phyloP scores from a whole-genome alignment of 768 basidiomycete genomes.

The Russula emetica region DNA sequence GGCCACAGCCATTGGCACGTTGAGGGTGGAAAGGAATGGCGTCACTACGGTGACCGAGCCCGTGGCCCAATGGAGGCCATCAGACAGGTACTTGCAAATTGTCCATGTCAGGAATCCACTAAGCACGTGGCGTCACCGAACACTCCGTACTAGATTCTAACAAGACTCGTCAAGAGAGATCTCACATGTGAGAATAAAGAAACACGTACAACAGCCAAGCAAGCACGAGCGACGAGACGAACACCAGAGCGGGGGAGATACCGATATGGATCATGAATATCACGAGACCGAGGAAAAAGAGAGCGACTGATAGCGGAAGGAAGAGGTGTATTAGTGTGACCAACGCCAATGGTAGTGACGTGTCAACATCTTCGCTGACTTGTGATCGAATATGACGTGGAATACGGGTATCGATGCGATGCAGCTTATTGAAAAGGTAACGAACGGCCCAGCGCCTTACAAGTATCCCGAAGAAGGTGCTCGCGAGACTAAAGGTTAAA shows the following conservation, averaged over 20 bases:
- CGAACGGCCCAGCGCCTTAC: constrained; percentile 2
- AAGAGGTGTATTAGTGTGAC: neutral
- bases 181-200: neutral
- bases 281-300: constrained; percentile 3
- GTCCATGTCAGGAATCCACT: neutral
- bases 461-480: neutral
- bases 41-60: neutral
- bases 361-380: neutral
- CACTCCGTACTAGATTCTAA: neutral
- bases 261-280: neutral
- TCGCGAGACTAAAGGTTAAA: neutral
- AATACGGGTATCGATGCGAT: neutral
- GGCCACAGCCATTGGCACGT: too few relatives aligned
- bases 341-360: neutral
- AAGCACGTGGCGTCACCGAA: neutral
- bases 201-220: neutral
- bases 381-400: neutral
- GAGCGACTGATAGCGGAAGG: neutral
- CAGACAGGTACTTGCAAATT: too few relatives aligned
- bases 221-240: neutral
- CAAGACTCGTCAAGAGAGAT: neutral
- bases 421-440: neutral
- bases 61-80: too few relatives aligned
- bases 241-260: neutral
- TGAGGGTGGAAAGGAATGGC: neutral